These are phyloP conservation scores for Acacia pycnantha DNA, from an alignment of 331 rosid genomes.

Conservation along the genomic window DNA sequence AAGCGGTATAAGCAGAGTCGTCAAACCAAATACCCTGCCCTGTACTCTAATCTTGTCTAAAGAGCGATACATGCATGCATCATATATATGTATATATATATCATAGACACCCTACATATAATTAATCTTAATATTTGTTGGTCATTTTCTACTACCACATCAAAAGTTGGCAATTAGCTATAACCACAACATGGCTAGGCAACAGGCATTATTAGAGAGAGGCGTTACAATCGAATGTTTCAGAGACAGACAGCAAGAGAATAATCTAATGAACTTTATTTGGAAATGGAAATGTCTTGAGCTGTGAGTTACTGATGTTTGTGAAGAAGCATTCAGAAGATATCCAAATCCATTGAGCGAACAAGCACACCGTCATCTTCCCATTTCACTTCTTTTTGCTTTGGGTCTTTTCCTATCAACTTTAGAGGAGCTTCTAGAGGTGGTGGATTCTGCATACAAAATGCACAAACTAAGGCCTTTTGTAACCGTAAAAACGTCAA, in stretches of 20 bases:
- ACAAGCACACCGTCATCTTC: conserved; percentile 85
- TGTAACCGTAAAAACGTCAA: not conserved
- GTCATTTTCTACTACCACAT: not conserved
- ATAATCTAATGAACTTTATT: conserved; percentile 11
- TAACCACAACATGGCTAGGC: not conserved
- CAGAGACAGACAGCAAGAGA: not conserved
- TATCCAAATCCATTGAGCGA: conserved; percentile 55
- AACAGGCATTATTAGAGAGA: not conserved
- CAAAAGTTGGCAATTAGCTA: conserved; percentile 21
- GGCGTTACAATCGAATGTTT: conserved; percentile 15
- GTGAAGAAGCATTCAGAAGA: conserved; percentile 54
- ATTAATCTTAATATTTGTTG: conserved; percentile 15
- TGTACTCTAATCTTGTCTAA: not conserved
- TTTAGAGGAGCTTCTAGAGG: conserved; percentile 64
- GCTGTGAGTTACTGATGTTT: not conserved
- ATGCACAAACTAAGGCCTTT: conserved; percentile 23
- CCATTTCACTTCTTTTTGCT: conserved; percentile 58
- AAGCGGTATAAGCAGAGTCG: not conserved
- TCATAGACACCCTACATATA: conserved; percentile 12
- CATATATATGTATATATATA: not conserved
- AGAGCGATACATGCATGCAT: not conserved
- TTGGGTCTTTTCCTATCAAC: conserved; percentile 48
- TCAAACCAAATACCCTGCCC: not conserved
- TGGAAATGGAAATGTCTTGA: not conserved
- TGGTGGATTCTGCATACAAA: conserved; percentile 75